Percentiles rank a stretch among this genome's conserved stretches.
phyloP scores from a whole-genome alignment of 306 rosid species.

The Prunus persica region DNA sequence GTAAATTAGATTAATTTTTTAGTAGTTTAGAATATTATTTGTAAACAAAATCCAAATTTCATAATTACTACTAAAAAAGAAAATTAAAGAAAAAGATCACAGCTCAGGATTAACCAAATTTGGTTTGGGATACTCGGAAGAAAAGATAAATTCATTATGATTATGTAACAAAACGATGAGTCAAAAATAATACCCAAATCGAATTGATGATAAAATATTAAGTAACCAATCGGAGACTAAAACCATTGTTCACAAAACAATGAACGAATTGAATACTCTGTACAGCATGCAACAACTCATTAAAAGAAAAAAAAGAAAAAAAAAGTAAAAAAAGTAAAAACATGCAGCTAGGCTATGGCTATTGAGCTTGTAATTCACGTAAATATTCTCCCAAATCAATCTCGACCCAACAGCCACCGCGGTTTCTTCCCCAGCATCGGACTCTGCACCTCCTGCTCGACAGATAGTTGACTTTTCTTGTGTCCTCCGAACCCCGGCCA shows the following conservation, averaged over 20 bases:
- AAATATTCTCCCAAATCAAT: background rate
- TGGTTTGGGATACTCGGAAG: background rate
- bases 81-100: background rate
- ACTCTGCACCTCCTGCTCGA: conserved; percentile 84
- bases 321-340: background rate
- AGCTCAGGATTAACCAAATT: background rate
- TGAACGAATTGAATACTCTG: conserved; percentile 10
- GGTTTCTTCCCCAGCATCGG: conserved; percentile 72
- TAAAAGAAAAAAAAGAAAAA: background rate
- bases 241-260: background rate
- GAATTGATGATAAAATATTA: background rate
- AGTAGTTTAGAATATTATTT: no score
- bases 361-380: background rate
- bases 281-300: conserved; percentile 7
- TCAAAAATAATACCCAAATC: background rate
- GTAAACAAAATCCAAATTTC: no score
- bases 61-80: background rate
- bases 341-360: background rate
- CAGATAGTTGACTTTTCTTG: conserved; percentile 28
- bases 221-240: background rate
- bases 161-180: background rate
- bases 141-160: background rate
- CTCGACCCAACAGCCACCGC: conserved; percentile 35
- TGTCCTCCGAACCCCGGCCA: conserved; percentile 31
- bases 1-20: no score